A percentile compares a stretch with the other conserved stretches of the same genome.
Conservation (phyloP, 768 basidiomycete genomes). For the Lentinula sp. region DNA sequence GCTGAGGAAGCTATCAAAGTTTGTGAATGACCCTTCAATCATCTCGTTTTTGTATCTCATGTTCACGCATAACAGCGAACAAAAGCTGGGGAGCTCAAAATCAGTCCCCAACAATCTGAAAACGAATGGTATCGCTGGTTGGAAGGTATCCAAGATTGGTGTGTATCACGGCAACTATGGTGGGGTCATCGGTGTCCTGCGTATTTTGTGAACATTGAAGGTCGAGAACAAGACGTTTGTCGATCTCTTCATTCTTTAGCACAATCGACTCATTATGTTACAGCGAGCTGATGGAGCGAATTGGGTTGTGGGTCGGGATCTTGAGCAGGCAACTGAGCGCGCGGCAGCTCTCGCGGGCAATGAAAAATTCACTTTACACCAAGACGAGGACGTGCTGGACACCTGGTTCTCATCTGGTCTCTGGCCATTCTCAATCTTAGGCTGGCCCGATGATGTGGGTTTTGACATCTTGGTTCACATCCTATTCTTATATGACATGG, state of each 20-base stretch:
- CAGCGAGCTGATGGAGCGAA: constrained; percentile 65
- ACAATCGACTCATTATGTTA: background rate
- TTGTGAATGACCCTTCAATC: constrained; percentile 3
- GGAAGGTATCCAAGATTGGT: constrained; percentile 96
- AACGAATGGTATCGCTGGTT: constrained; percentile 97
- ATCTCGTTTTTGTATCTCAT: background rate
- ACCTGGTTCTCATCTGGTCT: constrained; percentile 98
- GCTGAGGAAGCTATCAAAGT: constrained; percentile 89
- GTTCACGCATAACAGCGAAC: constrained; percentile 56
- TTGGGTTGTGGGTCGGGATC: constrained; percentile 87
- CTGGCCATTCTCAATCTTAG: constrained; percentile 97
- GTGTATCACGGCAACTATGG: constrained; percentile 97
- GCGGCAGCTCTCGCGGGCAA: constrained; percentile 67
- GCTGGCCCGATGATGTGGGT: constrained; percentile 89
- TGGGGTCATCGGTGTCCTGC: constrained; percentile 98
- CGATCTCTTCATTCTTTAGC: background rate
- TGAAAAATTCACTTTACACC: constrained; percentile 67
- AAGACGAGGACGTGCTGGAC: constrained; percentile 96
- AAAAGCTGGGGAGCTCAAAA: constrained; percentile 76
- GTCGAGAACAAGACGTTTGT: constrained; percentile 59
- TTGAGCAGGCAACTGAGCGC: constrained; percentile 71
- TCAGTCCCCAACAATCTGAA: constrained; percentile 81
- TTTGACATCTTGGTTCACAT: background rate
- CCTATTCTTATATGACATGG: background rate
- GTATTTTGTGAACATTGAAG: constrained; percentile 85